These are phyloP conservation scores for Senna tora DNA, from an alignment of 306 rosid genomes.

Conservation along the genomic window DNA sequence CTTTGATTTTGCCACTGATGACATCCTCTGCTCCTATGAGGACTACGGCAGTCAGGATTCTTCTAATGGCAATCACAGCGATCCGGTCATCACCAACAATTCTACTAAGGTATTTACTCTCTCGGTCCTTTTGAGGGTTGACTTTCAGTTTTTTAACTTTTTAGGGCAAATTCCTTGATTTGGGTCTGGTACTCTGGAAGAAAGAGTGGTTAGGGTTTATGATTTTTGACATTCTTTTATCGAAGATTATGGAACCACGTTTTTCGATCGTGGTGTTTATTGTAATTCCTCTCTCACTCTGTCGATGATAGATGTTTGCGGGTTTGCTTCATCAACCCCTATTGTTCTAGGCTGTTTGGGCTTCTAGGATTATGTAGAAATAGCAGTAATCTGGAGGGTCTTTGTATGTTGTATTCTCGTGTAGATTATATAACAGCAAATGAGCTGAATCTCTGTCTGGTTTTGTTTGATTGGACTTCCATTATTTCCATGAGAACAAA, in stretches of 20 bases:
- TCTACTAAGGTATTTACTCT: slow-evolving; percentile 55
- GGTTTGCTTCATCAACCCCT: neutral
- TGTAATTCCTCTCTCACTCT: neutral
- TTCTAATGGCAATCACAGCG: slow-evolving; percentile 71
- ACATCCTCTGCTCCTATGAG: slow-evolving; percentile 88
- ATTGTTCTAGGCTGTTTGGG: neutral
- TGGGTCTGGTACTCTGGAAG: neutral
- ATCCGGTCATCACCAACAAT: slow-evolving; percentile 54
- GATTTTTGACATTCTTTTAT: neutral
- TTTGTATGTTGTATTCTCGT: neutral
- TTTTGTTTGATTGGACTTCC: neutral
- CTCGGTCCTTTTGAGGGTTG: slow-evolving; percentile 28
- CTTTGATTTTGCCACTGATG: slow-evolving; percentile 86
- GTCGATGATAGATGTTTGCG: slow-evolving; percentile 3
- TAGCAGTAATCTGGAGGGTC: slow-evolving; percentile 1
- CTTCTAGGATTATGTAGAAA: neutral
- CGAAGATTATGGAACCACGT: neutral
- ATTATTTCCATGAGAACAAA: neutral
- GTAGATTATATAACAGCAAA: neutral
- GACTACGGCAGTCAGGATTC: slow-evolving; percentile 73
- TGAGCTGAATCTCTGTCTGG: slow-evolving; percentile 9
- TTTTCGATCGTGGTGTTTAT: neutral
- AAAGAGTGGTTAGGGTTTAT: slow-evolving; percentile 43
- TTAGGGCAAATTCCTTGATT: neutral
- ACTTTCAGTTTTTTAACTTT: neutral